Percentiles rank a stretch among this genome's conserved stretches.
Conservation (phyloP, 441 rosid species). For the Gossypium gossypioides region DNA sequence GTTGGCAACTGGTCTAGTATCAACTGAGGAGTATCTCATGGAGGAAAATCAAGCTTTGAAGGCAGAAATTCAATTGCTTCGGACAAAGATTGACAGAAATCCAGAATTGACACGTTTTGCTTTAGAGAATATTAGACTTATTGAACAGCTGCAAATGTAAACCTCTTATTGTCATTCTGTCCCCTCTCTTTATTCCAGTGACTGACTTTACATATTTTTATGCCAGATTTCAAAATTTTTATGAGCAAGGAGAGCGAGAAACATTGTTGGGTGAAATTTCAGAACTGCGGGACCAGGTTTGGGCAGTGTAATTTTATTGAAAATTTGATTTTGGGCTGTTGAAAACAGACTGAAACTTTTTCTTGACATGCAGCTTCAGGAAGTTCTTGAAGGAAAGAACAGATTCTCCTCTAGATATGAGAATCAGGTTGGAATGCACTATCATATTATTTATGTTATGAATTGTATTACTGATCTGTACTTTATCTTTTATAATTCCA, state of each 20-base stretch:
- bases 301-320: slow-evolving; percentile 10
- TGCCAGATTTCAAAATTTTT: slow-evolving; percentile 59
- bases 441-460: slow-evolving; percentile 15
- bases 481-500: not conserved
- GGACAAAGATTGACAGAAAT: slow-evolving; percentile 42
- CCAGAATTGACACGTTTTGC: slow-evolving; percentile 52
- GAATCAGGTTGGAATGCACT: slow-evolving; percentile 37
- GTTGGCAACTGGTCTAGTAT: slow-evolving; percentile 36
- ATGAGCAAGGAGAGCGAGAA: slow-evolving; percentile 64
- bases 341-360: slow-evolving; percentile 14
- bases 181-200: slow-evolving; percentile 3
- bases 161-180: slow-evolving; percentile 14
- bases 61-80: slow-evolving; percentile 61
- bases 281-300: slow-evolving; percentile 68
- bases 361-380: slow-evolving; percentile 42
- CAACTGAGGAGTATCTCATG: slow-evolving; percentile 43
- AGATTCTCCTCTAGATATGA: slow-evolving; percentile 20
- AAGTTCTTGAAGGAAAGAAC: slow-evolving; percentile 38
- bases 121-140: slow-evolving; percentile 55
- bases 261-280: slow-evolving; percentile 53
- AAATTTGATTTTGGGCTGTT: slow-evolving; percentile 8
- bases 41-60: slow-evolving; percentile 57
- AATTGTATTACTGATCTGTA: slow-evolving; percentile 16
- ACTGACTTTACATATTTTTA: slow-evolving; percentile 13
- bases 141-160: slow-evolving; percentile 63